Evolutionary conservation across 495 filamentous ascomycete genomes (phyloP).

Genomic region (Trichoderma erinaceum): DNA sequence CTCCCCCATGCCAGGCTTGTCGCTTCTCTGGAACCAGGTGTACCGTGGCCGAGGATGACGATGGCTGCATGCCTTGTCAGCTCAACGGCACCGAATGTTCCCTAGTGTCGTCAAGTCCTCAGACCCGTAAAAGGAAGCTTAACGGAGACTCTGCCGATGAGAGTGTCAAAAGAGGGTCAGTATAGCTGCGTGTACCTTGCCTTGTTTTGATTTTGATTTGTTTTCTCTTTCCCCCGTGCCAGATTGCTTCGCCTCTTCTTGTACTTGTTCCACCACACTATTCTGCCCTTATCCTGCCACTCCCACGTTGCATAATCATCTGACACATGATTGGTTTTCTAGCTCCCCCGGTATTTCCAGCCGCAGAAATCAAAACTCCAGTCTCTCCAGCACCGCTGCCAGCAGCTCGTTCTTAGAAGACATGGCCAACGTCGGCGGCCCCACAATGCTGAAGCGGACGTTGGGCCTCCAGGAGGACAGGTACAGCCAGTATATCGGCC

Average conservation of each 20-base stretch:
- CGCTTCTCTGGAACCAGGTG: constrained; percentile 80
- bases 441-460: constrained; percentile 56
- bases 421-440: constrained; percentile 56
- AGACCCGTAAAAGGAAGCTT: constrained; percentile 68
- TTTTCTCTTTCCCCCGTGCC: constrained; percentile 2
- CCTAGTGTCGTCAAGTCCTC: constrained; percentile 54
- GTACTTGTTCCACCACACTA: constrained; percentile 16
- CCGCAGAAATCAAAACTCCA: constrained; percentile 45
- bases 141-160: constrained; percentile 55
- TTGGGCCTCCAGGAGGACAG: constrained; percentile 57
- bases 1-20: constrained; percentile 55
- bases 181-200: constrained; percentile 18
- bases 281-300: background rate
- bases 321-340: constrained; percentile 40
- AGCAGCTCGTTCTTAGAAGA: constrained; percentile 52
- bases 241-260: constrained; percentile 13
- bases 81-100: constrained; percentile 58
- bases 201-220: constrained; percentile 17
- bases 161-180: constrained; percentile 54
- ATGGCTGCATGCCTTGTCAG: constrained; percentile 57
- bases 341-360: constrained; percentile 50
- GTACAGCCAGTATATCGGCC: constrained; percentile 59
- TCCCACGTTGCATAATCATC: constrained; percentile 23
- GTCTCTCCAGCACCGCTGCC: constrained; percentile 47
- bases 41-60: constrained; percentile 71